A percentile compares a stretch with the other conserved stretches of the same genome.
Evolutionary conservation across 1,284 basidiomycete species (phyloP).

Genomic region (Ceratorhiza oryzae-sativae): DNA sequence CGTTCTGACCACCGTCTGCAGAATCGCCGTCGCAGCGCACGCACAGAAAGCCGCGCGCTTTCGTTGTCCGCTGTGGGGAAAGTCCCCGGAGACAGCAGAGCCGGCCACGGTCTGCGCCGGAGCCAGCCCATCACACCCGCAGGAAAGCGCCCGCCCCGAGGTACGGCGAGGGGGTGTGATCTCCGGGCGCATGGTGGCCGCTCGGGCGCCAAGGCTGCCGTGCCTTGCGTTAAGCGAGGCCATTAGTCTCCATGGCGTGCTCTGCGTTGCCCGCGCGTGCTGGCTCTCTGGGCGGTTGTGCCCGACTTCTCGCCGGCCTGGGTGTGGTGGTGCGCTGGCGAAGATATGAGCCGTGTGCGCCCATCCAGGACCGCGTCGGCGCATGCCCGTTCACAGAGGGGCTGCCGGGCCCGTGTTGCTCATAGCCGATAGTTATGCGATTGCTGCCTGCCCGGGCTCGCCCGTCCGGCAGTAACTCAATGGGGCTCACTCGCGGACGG

Average conservation of each 20-base stretch:
- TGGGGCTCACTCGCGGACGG: conserved; percentile 81
- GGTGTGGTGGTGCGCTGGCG: conserved; percentile 58
- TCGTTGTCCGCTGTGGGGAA: conserved; percentile 78
- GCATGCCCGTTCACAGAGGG: conserved; percentile 42
- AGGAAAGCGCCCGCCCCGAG: conserved; percentile 78
- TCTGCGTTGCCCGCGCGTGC: conserved; percentile 48
- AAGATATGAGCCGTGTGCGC: conserved; percentile 73
- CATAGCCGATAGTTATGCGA: conserved; percentile 86
- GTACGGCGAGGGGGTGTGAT: conserved; percentile 57
- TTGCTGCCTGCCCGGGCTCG: conserved; percentile 61
- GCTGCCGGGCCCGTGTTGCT: conserved; percentile 60
- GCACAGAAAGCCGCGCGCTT: conserved; percentile 62
- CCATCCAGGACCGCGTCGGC: conserved; percentile 19
- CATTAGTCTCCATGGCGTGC: conserved; percentile 64
- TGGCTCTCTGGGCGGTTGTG: conserved; percentile 26
- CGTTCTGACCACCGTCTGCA: conserved; percentile 61
- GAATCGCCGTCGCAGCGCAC: conserved; percentile 85
- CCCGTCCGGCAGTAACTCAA: conserved; percentile 62
- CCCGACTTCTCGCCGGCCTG: conserved; percentile 42
- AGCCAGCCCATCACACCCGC: conserved; percentile 49
- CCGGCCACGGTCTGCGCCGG: conserved; percentile 53
- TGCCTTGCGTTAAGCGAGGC: conserved; percentile 46
- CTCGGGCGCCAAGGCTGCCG: conserved; percentile 54
- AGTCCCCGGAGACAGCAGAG: conserved; percentile 87
- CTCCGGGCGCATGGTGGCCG: conserved; percentile 52